Base-by-base conservation (phyloP, 192 early-diverging fungal genomes). In the Podila epigama region DNA sequence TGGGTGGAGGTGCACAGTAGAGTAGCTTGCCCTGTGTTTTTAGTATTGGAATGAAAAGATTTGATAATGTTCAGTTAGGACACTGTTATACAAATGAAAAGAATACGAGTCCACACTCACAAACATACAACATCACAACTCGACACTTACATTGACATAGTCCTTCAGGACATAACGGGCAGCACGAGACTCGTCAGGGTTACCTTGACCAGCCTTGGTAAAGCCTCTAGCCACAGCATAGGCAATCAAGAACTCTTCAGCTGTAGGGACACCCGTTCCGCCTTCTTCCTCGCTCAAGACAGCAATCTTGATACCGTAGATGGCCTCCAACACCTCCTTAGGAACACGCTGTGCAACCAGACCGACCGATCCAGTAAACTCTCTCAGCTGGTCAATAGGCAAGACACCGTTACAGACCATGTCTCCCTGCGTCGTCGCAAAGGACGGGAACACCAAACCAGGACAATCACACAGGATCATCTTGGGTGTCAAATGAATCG, bases 401-500 rank as follows among this genome's bases (percentile, higher is more conserved):
- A 99, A 85, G 25, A 99, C 92, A 82, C 98, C 98, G 73, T 99
- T 98, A 78, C 94, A 93, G 39, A 99, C 96, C 92, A 98, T 95
- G 69, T 99, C 98, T 27, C 96, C 98, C 79, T 96, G 92, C 15
- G 97, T 98, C 3, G 96, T 98, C 12, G 96, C 96, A 81, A 99
- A 99, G 7, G 95, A 92, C 16, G 98, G 98, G 87, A 99, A 98
- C 16, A 99, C 98, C 25, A 99, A 86, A 71, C 98, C 98, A 51
- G 98, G 98, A 84, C 98, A 99, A 84, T 99, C 98, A 80, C 98
- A 99, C 41, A 99, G 92, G 20, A 98, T 82, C 39, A 96, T 81
- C 32, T 83, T 75, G 56, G 90, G 86, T 2, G 94, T 93, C 69
- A 99, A 85, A 52, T 96, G 92, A 65, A 99, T 94, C 34, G 98